Evolutionary conservation across 371 early-diverging fungal genomes (phyloP).

Genomic region (Dichotomocladium elegans): DNA sequence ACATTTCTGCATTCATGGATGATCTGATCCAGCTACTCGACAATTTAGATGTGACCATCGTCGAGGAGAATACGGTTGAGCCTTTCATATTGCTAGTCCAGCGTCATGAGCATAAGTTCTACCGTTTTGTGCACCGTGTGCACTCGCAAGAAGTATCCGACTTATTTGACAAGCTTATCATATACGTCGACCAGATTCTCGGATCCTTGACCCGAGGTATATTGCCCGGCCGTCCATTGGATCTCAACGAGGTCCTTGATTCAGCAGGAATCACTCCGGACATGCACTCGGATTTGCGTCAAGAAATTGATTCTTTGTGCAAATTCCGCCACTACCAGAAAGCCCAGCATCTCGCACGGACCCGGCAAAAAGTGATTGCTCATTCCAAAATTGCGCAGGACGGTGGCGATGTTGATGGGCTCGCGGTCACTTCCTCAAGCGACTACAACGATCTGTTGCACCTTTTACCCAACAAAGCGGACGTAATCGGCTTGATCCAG

Average conservation of each 20-base stretch:
- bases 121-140: slow-evolving; percentile 58
- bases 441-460: slow-evolving; percentile 19
- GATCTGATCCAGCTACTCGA: slow-evolving; percentile 58
- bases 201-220: slow-evolving; percentile 27
- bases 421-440: not conserved
- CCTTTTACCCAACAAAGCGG: slow-evolving; percentile 20
- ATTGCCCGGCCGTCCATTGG: slow-evolving; percentile 9
- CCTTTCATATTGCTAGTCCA: slow-evolving; percentile 47
- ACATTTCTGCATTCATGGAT: slow-evolving; percentile 53
- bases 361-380: slow-evolving; percentile 32
- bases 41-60: slow-evolving; percentile 30
- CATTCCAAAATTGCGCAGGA: not conserved
- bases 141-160: slow-evolving; percentile 47
- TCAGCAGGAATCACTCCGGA: slow-evolving; percentile 14
- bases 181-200: slow-evolving; percentile 32
- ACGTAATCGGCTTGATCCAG: slow-evolving; percentile 22
- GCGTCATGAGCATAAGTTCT: slow-evolving; percentile 54
- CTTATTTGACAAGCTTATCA: slow-evolving; percentile 36
- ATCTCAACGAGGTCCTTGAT: slow-evolving; percentile 13
- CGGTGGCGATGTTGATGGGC: not conserved
- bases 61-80: slow-evolving; percentile 26
- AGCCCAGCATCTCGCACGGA: slow-evolving; percentile 30
- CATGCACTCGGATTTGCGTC: slow-evolving; percentile 19
- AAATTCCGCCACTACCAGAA: slow-evolving; percentile 29
- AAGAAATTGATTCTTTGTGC: slow-evolving; percentile 34